Base-by-base conservation (phyloP, 345 rosid genomes). In the Salix viminalis region DNA sequence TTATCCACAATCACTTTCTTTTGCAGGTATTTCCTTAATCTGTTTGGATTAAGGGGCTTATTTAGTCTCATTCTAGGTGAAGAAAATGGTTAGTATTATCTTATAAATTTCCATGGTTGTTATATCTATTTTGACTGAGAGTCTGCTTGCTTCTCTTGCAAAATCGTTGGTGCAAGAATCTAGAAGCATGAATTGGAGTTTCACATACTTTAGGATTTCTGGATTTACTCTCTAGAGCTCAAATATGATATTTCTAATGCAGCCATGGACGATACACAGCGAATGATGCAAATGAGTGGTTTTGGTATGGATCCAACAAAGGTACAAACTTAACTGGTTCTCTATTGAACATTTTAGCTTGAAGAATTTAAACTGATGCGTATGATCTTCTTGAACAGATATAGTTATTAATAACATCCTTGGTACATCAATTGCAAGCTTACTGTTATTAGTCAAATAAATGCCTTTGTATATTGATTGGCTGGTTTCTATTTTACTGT, bases 241-340 rank as follows among this genome's bases (percentile, higher is more conserved):
- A 60, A 32, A 13, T 71, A 37, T 41, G 16, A 69, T 81, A 65
- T 68, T 67, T 54, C 28, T 37, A 54, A 65, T 84, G 88, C 91
- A 93, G 99, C 97, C 56, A 88, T 79, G 65, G 98, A 95, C 75
- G 98, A 91, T 72, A 91, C 98, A 0, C 97, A 91, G 76, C 86
- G 92, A 9, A 93, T 96, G 99, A 96, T 96, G 99, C 99, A 96
- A 89, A 96, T 93, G 98, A 84, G 98, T 84, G 99, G 99, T 8
- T 91, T 96, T 86, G 99, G 99, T 78, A 80, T 89, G 61, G 97
- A 95, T 81, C 93, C 99, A 32, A 32, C 93, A 75, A 93, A 88
- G 94, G 99, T 95, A 88, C 58, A 46, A 74, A 60, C 46, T 72
- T 70, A 44, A 67, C 32, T 79, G 64, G 42, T 50, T 71, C 44